Percentiles rank a stretch among this genome's conserved stretches.
These are phyloP conservation scores for Xylona heveae DNA, from an alignment of 495 filamentous ascomycete species.

Conservation along the genomic window DNA sequence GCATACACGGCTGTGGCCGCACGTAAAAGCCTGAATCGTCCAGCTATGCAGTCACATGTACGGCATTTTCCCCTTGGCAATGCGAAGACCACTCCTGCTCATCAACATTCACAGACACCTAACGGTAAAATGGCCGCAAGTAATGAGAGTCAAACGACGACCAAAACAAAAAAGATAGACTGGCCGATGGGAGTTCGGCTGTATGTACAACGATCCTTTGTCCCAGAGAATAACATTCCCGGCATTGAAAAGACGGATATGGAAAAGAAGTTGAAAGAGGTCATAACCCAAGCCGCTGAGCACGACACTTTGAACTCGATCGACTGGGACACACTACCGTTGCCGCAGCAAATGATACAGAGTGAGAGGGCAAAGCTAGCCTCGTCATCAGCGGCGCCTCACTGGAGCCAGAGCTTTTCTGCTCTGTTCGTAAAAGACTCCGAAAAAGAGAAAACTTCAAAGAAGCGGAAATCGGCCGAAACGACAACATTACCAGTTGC, in stretches of 20 bases:
- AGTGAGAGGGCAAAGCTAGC: conserved; percentile 54
- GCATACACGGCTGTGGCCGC: conserved; percentile 2
- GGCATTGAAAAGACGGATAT: conserved; percentile 46
- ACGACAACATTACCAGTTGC: conserved; percentile 17
- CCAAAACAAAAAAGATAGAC: conserved; percentile 31
- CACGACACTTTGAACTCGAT: conserved; percentile 40
- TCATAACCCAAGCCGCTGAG: conserved; percentile 65
- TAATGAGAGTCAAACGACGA: conserved; percentile 11
- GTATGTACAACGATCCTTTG: conserved; percentile 75
- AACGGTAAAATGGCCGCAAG: conserved; percentile 6
- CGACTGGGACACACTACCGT: conserved; percentile 62
- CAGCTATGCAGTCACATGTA: too few relatives aligned
- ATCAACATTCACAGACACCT: too few relatives aligned
- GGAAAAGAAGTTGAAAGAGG: conserved; percentile 62
- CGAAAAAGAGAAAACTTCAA: conserved; percentile 20
- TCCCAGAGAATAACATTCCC: conserved; percentile 40
- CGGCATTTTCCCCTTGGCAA: too few relatives aligned
- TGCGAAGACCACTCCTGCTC: too few relatives aligned
- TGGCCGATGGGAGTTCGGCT: conserved; percentile 56
- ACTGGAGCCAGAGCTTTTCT: too few relatives aligned
- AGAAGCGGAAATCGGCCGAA: conserved; percentile 74
- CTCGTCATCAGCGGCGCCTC: too few relatives aligned
- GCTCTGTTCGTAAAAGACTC: too few relatives aligned
- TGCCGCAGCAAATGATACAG: conserved; percentile 76
- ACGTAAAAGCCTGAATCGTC: conserved; percentile 1